phyloP scores from a whole-genome alignment of 106 monocot species.

The Chionographis japonica region DNA sequence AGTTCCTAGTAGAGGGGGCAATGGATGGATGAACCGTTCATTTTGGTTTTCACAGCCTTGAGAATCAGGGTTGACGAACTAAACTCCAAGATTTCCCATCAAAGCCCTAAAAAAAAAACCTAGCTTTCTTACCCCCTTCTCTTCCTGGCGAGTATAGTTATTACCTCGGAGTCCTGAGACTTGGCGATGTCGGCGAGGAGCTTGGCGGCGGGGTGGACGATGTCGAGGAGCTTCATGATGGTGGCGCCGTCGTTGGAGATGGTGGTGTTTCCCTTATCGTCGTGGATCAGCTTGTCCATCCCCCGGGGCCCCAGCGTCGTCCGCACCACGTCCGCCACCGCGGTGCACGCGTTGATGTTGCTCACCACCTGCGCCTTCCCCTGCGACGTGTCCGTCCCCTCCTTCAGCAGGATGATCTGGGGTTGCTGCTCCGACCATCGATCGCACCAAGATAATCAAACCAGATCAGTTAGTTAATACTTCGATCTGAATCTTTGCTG shows the following conservation, averaged over 20 bases:
- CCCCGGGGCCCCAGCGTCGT: conserved; percentile 92
- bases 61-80: too few relatives aligned
- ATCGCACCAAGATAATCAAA: too few relatives aligned
- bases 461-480: too few relatives aligned
- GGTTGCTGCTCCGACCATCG: conserved; percentile 50
- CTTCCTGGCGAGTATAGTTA: too few relatives aligned
- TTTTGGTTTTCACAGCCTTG: too few relatives aligned
- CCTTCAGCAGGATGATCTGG: conserved; percentile 96
- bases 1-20: too few relatives aligned
- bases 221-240: conserved; percentile 95
- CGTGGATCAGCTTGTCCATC: conserved; percentile 99
- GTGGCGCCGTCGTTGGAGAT: conserved; percentile 99
- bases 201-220: conserved; percentile 94
- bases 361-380: conserved; percentile 93
- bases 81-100: not conserved
- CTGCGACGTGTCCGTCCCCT: conserved; percentile 95
- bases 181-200: conserved; percentile 94
- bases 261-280: conserved; percentile 93
- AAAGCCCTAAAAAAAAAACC: not conserved
- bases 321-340: conserved; percentile 78
- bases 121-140: too few relatives aligned
- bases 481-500: too few relatives aligned
- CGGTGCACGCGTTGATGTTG: conserved; percentile 97
- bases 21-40: too few relatives aligned
- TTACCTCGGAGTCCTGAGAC: conserved; percentile 97